These are phyloP conservation scores for Pachysandra terminalis DNA, from an alignment of 164 flowering plant genomes.

Conservation along the genomic window DNA sequence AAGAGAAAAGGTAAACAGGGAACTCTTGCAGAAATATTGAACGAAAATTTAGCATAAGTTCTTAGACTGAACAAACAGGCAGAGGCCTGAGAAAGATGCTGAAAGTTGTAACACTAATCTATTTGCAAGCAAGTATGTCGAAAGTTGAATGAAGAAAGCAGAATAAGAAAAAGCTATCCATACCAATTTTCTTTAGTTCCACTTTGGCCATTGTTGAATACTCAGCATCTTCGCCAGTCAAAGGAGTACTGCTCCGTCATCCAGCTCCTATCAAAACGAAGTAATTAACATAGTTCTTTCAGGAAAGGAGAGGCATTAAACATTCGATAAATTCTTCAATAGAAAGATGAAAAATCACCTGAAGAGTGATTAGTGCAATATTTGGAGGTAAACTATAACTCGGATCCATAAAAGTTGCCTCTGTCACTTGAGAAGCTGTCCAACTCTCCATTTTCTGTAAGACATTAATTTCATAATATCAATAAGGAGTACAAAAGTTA, in stretches of 20 bases:
- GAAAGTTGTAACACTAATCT: no score
- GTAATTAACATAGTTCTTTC: conserved; percentile 6
- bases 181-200: conserved; percentile 72
- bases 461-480: conserved; percentile 2
- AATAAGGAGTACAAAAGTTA: neutral
- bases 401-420: conserved; percentile 49
- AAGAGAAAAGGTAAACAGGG: no score
- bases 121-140: neutral
- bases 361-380: conserved; percentile 81
- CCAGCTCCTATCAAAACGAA: conserved; percentile 56
- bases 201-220: conserved; percentile 57
- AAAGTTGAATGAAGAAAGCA: neutral
- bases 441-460: conserved; percentile 52
- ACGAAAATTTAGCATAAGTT: no score
- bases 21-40: no score
- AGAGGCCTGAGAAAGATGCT: no score
- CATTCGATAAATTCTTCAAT: neutral
- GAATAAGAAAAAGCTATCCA: conserved; percentile 7
- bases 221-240: conserved; percentile 63
- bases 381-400: conserved; percentile 70
- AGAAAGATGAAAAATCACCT: conserved; percentile 42
- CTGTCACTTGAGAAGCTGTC: conserved; percentile 48
- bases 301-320: neutral
- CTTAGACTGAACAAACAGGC: no score
- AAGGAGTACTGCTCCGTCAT: conserved; percentile 61